Evolutionary conservation across 2,329 filamentous ascomycete genomes (phyloP).

Genomic region (Hypoxylon sp.): DNA sequence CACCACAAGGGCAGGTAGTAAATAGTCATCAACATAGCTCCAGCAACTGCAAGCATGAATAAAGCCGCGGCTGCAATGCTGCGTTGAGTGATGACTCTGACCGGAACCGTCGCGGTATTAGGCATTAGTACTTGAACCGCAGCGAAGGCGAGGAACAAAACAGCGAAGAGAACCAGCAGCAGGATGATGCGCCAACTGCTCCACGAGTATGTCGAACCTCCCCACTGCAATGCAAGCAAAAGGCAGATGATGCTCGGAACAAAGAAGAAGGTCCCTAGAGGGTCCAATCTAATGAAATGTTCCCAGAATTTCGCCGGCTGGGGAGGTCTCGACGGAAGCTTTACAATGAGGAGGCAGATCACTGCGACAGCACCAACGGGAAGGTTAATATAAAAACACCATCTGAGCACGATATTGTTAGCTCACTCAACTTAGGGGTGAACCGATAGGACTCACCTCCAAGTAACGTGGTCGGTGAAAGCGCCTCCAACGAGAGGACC

Average conservation of each 20-base stretch:
- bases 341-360: constrained; percentile 65
- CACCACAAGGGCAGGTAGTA: constrained; percentile 70
- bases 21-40: constrained; percentile 67
- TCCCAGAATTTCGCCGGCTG: constrained; percentile 52
- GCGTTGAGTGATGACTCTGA: constrained; percentile 68
- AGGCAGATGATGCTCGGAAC: constrained; percentile 72
- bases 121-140: constrained; percentile 68
- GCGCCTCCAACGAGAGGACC: constrained; percentile 69
- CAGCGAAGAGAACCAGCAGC: constrained; percentile 66
- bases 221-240: constrained; percentile 75
- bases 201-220: constrained; percentile 67
- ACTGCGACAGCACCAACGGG: constrained; percentile 68
- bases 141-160: constrained; percentile 64
- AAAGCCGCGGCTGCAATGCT: constrained; percentile 64
- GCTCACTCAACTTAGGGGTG: constrained; percentile 15
- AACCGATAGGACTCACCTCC: constrained; percentile 57
- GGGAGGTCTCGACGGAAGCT: constrained; percentile 55
- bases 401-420: constrained; percentile 47
- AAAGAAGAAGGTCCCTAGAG: constrained; percentile 72
- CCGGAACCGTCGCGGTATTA: constrained; percentile 70
- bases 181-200: constrained; percentile 66
- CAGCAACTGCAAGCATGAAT: constrained; percentile 54
- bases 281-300: constrained; percentile 67
- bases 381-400: constrained; percentile 74
- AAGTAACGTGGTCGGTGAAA: constrained; percentile 64